Conservation (phyloP, 2,329 filamentous ascomycete genomes). For the Fusarium luffae region DNA sequence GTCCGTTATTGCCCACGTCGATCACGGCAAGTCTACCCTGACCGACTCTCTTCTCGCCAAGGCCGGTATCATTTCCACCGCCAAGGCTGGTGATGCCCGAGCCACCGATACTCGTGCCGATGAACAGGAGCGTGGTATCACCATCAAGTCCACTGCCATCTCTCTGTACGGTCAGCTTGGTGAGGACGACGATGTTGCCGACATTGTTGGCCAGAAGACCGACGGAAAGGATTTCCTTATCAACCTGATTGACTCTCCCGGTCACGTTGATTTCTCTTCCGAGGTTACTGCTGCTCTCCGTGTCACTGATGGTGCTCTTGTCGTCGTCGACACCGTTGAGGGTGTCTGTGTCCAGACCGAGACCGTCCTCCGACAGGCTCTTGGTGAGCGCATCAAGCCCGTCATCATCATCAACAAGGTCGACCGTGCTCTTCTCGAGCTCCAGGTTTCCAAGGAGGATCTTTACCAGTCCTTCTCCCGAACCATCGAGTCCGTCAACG, state of each 20-base stretch:
- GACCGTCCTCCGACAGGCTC: constrained; percentile 98
- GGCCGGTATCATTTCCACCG: constrained; percentile 98
- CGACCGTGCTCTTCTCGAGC: constrained; percentile 98
- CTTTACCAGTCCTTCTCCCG: constrained; percentile 99
- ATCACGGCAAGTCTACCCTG: constrained; percentile 99
- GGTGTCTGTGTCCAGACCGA: constrained; percentile 99
- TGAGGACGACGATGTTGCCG: constrained; percentile 89
- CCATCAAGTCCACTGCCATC: constrained; percentile 99
- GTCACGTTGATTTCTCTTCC: constrained; percentile 99
- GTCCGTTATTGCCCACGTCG: constrained; percentile 99
- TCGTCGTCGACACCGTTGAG: constrained; percentile 99
- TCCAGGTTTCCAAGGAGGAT: constrained; percentile 98
- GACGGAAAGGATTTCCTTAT: constrained; percentile 98
- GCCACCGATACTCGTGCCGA: constrained; percentile 97
- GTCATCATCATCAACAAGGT: constrained; percentile 99
- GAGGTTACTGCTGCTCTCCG: constrained; percentile 99
- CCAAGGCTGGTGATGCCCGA: constrained; percentile 94
- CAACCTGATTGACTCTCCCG: constrained; percentile 99
- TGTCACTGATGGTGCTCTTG: constrained; percentile 99
- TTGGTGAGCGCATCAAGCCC: constrained; percentile 99
- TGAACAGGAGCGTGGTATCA: constrained; percentile 99
- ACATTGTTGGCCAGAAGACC: constrained; percentile 88
- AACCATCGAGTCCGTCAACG: constrained; percentile 99
- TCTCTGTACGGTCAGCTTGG: constrained; percentile 91
- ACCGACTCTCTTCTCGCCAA: constrained; percentile 99